Percentiles rank a stretch among this genome's conserved stretches.
Conservation (phyloP, 768 basidiomycete genomes). For the Strobilomyces dryophilus region DNA sequence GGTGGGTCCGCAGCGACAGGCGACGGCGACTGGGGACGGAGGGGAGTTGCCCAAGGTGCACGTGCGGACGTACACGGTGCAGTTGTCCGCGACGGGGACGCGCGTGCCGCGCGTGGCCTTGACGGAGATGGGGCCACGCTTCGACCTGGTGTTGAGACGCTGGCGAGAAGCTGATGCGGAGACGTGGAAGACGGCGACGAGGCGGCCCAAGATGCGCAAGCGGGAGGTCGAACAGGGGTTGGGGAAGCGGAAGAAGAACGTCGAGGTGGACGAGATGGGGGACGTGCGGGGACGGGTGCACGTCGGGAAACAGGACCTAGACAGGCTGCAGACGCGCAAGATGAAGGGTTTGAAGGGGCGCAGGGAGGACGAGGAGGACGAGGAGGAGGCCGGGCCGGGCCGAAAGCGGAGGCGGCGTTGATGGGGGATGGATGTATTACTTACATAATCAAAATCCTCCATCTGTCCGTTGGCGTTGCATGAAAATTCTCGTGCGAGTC, state of each 20-base stretch:
- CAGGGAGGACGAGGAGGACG: constrained; percentile 15
- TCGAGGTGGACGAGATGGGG: constrained; percentile 98
- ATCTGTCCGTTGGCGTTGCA: background rate
- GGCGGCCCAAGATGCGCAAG: constrained; percentile 84
- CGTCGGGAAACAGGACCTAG: constrained; percentile 83
- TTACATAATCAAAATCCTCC: constrained; percentile 14
- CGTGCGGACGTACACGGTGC: constrained; percentile 80
- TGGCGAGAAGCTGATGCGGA: constrained; percentile 74
- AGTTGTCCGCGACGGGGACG: constrained; percentile 70
- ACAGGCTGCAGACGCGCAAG: constrained; percentile 84
- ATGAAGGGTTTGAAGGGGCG: constrained; percentile 85
- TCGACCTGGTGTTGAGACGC: constrained; percentile 79
- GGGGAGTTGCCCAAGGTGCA: constrained; percentile 74
- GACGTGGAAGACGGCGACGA: constrained; percentile 75
- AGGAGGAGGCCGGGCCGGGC: background rate
- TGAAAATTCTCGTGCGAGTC: constrained; percentile 21
- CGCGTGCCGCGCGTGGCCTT: constrained; percentile 81
- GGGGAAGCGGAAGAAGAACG: constrained; percentile 91
- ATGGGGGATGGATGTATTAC: constrained; percentile 10
- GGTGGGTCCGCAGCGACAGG: constrained; percentile 57
- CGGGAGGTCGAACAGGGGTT: constrained; percentile 79
- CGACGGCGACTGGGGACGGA: constrained; percentile 30
- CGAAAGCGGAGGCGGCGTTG: constrained; percentile 17
- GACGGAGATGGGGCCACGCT: constrained; percentile 84
- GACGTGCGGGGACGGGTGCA: constrained; percentile 90